Evolutionary conservation across 345 rosid species (phyloP).

Genomic region (Gossypium arboreum): DNA sequence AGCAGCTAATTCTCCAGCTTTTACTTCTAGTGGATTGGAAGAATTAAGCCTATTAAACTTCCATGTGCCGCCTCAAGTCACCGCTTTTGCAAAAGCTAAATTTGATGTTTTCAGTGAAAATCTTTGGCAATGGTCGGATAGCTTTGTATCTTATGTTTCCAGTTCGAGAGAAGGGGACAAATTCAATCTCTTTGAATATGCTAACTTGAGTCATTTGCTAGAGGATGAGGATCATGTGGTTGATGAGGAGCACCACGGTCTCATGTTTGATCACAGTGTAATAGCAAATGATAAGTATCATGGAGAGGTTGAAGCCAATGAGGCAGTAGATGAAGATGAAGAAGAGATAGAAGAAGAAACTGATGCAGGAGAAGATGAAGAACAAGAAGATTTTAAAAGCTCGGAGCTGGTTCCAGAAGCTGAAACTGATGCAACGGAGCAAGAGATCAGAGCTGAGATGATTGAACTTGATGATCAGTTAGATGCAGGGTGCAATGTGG

Average conservation of each 20-base stretch:
- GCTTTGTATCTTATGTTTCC: slow-evolving; percentile 30
- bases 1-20: slow-evolving; percentile 28
- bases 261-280: slow-evolving; percentile 19
- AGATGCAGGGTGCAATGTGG: slow-evolving; percentile 18
- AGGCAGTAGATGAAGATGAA: slow-evolving; percentile 14
- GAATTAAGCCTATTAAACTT: slow-evolving; percentile 28
- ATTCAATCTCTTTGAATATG: slow-evolving; percentile 34
- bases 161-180: slow-evolving; percentile 25
- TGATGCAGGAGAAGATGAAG: background rate
- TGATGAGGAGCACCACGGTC: slow-evolving; percentile 14
- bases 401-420: slow-evolving; percentile 23
- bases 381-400: slow-evolving; percentile 14
- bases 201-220: slow-evolving; percentile 47
- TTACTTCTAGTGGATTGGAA: slow-evolving; percentile 25
- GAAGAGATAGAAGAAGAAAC: slow-evolving; percentile 6
- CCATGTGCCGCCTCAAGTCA: slow-evolving; percentile 39
- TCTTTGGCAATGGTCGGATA: slow-evolving; percentile 32
- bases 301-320: slow-evolving; percentile 13
- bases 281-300: background rate
- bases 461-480: slow-evolving; percentile 3
- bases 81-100: slow-evolving; percentile 31
- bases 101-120: slow-evolving; percentile 32
- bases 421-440: slow-evolving; percentile 19
- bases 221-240: slow-evolving; percentile 22
- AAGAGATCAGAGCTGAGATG: slow-evolving; percentile 10